Base-by-base conservation (phyloP, 192 early-diverging fungal genomes). In the Borealophlyctis nickersoniae region DNA sequence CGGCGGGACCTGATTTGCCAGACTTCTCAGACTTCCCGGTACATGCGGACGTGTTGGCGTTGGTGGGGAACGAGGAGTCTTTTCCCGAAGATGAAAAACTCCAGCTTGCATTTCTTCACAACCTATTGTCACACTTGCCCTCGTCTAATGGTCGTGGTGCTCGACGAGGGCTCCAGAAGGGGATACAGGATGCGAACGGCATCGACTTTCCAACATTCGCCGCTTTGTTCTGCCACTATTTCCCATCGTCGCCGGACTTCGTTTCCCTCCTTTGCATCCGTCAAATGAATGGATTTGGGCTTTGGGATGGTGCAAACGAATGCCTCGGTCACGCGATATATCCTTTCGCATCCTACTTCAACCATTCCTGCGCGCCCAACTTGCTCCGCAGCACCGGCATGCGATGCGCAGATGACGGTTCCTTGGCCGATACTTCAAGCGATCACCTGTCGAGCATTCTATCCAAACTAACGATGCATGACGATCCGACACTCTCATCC, bases 281-380 rank as follows among this genome's bases (percentile, higher is more conserved):
- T 0, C 56, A 63, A 49, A 58, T 39, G 49, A 73, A 73, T 50
- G 67, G 30, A 14, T 73, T 73, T 34, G 72, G 72, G 3, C 52
- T 73, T 19, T 73, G 66, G 67, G 72, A 73, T 30, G 26, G 7
- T 4, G 66, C 63, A 27, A 16, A n/a, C 27, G 72, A 69, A 52
- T 50, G 56, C 22, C 16, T 73, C 22, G 72, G 72, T 29, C 69
- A 73, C n/a, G 62, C 49, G 11, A 28, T 73, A 29, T 73, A 60
- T 49, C 72, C 72, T 24, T 53, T 58, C 3, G 67, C 66, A 2
- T 61, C 57, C 23, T 73, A 52, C 51, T 73, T 73, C 56, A 73
- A 73, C 56, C 72, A 73, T 48, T 58, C 67, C 0, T 73, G 72
- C 51, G 68, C 49, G 14, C 71, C 71, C 39, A 73, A 73, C 57